A percentile compares a stretch with the other conserved stretches of the same genome.
phyloP scores from a whole-genome alignment of 2,329 filamentous ascomycete species.

The Fusarium albosuccineum region DNA sequence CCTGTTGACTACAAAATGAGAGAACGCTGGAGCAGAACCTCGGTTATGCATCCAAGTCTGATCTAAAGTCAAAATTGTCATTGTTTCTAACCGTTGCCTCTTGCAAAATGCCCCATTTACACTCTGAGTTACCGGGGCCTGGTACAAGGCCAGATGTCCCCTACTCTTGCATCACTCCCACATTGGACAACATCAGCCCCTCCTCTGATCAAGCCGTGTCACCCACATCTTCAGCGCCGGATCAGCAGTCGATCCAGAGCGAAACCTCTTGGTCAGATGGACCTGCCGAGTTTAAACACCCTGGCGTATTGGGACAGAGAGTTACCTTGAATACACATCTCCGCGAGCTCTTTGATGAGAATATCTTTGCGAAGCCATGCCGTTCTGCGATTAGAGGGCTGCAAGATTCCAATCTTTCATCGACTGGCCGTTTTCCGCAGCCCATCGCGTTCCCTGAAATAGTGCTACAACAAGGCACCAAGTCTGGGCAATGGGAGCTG shows the following conservation, averaged over 20 bases:
- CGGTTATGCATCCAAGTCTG: too few species aligned
- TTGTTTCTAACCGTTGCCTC: not conserved
- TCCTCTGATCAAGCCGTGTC: not conserved
- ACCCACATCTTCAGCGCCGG: not conserved
- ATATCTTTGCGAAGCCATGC: conserved; percentile 8
- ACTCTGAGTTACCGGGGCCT: not conserved
- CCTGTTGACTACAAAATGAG: not conserved
- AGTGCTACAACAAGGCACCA: conserved; percentile 47
- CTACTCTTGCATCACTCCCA: not conserved
- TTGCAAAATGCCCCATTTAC: not conserved
- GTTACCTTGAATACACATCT: not conserved
- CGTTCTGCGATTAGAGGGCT: not conserved
- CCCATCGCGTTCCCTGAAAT: conserved; percentile 47
- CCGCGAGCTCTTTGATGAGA: conserved; percentile 12
- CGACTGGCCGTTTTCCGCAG: not conserved
- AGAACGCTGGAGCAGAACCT: not conserved
- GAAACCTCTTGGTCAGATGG: conserved; percentile 1
- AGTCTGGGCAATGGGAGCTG: conserved; percentile 44
- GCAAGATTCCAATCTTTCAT: not conserved
- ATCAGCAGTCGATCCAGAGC: not conserved
- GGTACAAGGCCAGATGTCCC: not conserved
- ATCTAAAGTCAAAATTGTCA: too few species aligned
- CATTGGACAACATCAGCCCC: not conserved
- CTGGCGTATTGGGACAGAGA: not conserved
- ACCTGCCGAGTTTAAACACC: not conserved